phyloP scores from a whole-genome alignment of 148 eudicot species.

The Diospyros kaki region DNA sequence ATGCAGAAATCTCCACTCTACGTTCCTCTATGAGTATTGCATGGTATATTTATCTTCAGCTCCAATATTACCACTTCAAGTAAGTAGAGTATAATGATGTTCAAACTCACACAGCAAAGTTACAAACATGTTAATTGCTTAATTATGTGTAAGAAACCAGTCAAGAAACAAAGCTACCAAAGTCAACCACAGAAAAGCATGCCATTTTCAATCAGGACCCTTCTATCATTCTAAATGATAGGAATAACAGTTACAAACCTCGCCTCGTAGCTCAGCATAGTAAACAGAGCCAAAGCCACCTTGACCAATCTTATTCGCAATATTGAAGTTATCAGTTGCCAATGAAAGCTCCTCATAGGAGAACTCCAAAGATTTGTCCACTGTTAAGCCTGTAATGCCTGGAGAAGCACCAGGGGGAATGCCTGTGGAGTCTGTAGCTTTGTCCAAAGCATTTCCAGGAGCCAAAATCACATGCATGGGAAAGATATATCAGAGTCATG shows the following conservation, averaged over 20 bases:
- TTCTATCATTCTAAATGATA: background rate
- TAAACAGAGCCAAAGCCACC: slow-evolving; percentile 97
- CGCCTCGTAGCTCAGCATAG: slow-evolving; percentile 94
- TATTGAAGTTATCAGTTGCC: slow-evolving; percentile 74
- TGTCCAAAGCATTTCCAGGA: slow-evolving; percentile 13
- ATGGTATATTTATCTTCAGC: too few relatives aligned
- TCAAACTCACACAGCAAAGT: too few relatives aligned
- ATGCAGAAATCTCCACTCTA: too few relatives aligned
- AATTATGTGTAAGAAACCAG: too few relatives aligned
- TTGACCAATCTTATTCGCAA: slow-evolving; percentile 79
- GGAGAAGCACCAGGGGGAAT: slow-evolving; percentile 29
- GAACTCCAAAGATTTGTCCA: slow-evolving; percentile 79
- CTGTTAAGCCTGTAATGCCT: slow-evolving; percentile 49
- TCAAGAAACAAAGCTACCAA: too few relatives aligned
- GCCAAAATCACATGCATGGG: slow-evolving; percentile 10
- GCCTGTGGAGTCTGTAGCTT: slow-evolving; percentile 27
- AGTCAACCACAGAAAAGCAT: background rate
- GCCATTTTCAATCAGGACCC: background rate
- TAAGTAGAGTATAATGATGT: too few relatives aligned
- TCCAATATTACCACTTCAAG: too few relatives aligned
- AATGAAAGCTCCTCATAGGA: slow-evolving; percentile 79
- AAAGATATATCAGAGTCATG: slow-evolving; percentile 9
- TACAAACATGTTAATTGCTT: too few relatives aligned
- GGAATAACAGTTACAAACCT: slow-evolving; percentile 46
- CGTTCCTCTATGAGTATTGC: too few relatives aligned